Evolutionary conservation across 129 eudicot species (phyloP), one percentile per base, ranked within the genome.

Genomic region (Helichrysum umbraculigerum): DNA sequence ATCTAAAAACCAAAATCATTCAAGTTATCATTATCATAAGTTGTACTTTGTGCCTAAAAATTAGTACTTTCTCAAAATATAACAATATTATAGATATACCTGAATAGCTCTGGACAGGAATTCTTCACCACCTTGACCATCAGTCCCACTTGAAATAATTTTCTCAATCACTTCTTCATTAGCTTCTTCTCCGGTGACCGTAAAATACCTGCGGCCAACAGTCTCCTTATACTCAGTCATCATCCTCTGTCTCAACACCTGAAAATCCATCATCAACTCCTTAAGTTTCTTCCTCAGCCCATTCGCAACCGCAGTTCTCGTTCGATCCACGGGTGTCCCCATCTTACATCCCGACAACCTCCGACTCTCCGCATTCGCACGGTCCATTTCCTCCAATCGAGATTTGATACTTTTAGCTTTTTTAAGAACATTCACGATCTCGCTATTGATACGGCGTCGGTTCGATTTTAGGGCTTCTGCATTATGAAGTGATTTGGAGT

Each of bases 191-290:
- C 98, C 97, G 16, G 98, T 93, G 6, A 93, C 97, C 4, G 96
- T 88, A 29, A 79, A 93, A 67, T 88, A 93, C 70, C 94, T 83
- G 60, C 98, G 81, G 30, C 97, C 98, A 3, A 93, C 85, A 0
- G 87, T 91, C 39, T 93, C 97, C 85, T 91, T 93, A 64, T 93
- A 91, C 87, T 91, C 97, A 0, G 77, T 63, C 98, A 90, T 89
- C 93, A 90, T 87, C 86, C 81, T 84, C 84, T 91, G 93, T 64
- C 97, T 84, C 84, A 94, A 79, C 68, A 66, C 83, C 76, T 94
- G 98, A 80, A 94, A 94, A 8, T 88, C 97, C 96, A 94, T 85
- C 98, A 94, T 94, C 80, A 90, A 71, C 72, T 91, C 96, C 81
- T 88, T 93, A 7, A 93, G 81, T 79, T 91, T 91, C 90, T 84